Evolutionary conservation across 495 filamentous ascomycete genomes (phyloP), one percentile per base, ranked within the genome.

Genomic region (Elasticomyces elasticus): DNA sequence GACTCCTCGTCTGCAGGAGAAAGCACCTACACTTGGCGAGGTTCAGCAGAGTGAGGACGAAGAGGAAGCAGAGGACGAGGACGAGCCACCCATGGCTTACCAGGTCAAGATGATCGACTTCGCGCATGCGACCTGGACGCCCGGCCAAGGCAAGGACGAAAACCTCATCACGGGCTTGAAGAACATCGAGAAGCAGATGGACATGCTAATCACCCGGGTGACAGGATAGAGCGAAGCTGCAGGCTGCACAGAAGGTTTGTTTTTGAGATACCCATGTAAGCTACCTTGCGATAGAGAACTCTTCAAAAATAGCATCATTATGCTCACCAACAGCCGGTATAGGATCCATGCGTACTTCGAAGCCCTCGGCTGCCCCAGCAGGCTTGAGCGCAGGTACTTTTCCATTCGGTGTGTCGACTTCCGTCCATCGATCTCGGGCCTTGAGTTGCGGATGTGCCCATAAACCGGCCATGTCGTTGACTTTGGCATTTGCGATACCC

Each of bases 31-130:
- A 35, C 61, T 46, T 41, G 41, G 53, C 40, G 49, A 60, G 48
- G 62, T 68, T 37, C 50, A 64, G 48, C 59, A 61, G 49, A 70
- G 65, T 49, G 75, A 75, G 2, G 72, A 74, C 2, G 35, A 40
- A 5, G 6, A 82, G 1, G 79, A 77, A 1, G 80, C 84, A 0
- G 81, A 83, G 12, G 82, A 84, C 0, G 85, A 85, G 44, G 74
- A 79, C 4, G 72, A 74, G n/a, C 66, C 78, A 19, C 87, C 87
- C 0, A 81, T 82, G 61, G 81, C 94, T 20, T 87, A 86, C 64
- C 78, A 78, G 30, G 74, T 95, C 51, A 92, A 94, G 64, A 70
- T 98, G 60, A 97, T 98, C 57, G 92, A 98, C 68, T 98, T 98
- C 73, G 92, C 92, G 20, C 92, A 98, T 71, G 91, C 92, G 19